These are phyloP conservation scores for Suillus hirtellus DNA, from an alignment of 768 basidiomycete genomes.

Conservation along the genomic window DNA sequence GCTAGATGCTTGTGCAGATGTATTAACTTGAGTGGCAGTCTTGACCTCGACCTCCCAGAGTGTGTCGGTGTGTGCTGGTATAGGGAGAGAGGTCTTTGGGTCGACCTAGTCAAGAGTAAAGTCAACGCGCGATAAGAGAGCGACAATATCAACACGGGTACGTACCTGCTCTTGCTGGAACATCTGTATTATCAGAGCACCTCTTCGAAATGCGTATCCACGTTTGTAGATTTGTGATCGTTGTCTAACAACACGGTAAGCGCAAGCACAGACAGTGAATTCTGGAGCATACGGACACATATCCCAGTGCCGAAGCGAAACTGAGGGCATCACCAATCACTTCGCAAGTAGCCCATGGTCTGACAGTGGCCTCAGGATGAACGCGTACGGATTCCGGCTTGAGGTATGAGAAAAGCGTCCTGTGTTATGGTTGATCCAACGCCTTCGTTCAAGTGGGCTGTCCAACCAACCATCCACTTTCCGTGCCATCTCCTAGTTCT, in stretches of 20 bases:
- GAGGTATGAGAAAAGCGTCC: conserved; percentile 77
- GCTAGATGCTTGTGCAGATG: conserved; percentile 41
- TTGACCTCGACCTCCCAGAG: conserved; percentile 90
- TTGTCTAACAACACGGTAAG: conserved; percentile 38
- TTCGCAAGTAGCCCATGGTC: conserved; percentile 81
- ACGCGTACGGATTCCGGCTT: conserved; percentile 84
- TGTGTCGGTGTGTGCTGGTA: conserved; percentile 76
- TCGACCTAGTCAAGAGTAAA: conserved; percentile 53
- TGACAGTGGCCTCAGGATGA: conserved; percentile 84
- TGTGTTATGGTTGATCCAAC: conserved; percentile 26
- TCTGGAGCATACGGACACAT: conserved; percentile 47
- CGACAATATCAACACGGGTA: conserved; percentile 14
- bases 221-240: conserved; percentile 80
- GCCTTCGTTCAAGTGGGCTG: neutral
- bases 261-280: neutral
- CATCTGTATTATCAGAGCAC: conserved; percentile 73
- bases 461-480: conserved; percentile 58
- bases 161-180: conserved; percentile 81
- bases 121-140: too few species aligned
- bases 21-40: conserved; percentile 75
- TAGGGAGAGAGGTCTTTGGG: conserved; percentile 70
- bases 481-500: conserved; percentile 58
- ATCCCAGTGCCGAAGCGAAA: conserved; percentile 80
- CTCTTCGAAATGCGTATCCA: conserved; percentile 75
- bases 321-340: conserved; percentile 78